These are phyloP conservation scores for Apiotrichum mycotoxinovorans DNA, from an alignment of 1,284 basidiomycete species.

Conservation along the genomic window DNA sequence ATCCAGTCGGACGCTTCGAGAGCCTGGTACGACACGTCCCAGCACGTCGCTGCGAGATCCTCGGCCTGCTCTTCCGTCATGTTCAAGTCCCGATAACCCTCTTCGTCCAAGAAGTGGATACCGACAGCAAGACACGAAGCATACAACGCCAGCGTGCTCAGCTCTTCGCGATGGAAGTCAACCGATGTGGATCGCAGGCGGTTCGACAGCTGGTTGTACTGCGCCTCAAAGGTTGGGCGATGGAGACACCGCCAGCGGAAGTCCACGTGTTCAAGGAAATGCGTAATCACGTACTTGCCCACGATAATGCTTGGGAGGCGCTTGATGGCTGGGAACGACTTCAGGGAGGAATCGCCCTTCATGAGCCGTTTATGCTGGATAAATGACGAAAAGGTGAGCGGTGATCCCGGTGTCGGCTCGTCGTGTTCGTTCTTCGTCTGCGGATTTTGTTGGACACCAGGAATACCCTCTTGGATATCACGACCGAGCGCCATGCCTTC, in stretches of 20 bases:
- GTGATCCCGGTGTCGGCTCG: slow-evolving; percentile 18
- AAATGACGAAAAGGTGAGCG: slow-evolving; percentile 18
- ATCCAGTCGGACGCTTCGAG: slow-evolving; percentile 31
- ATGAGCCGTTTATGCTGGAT: slow-evolving; percentile 17
- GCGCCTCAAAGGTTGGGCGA: slow-evolving; percentile 23
- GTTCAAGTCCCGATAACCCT: slow-evolving; percentile 23
- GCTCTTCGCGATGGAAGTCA: slow-evolving; percentile 20
- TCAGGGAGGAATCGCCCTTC: slow-evolving; percentile 7
- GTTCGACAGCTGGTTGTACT: slow-evolving; percentile 18
- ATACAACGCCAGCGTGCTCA: slow-evolving; percentile 24
- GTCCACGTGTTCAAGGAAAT: slow-evolving; percentile 21
- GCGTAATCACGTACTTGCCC: slow-evolving; percentile 20
- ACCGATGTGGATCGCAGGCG: slow-evolving; percentile 11
- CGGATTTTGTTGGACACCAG: not conserved
- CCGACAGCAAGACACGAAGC: slow-evolving; percentile 23
- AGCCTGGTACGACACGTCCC: slow-evolving; percentile 23
- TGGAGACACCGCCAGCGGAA: slow-evolving; percentile 26
- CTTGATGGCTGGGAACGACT: slow-evolving; percentile 15
- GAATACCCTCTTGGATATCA: slow-evolving; percentile 7
- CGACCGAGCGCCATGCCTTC: slow-evolving; percentile 22
- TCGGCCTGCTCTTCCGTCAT: slow-evolving; percentile 33
- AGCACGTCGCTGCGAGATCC: slow-evolving; percentile 29
- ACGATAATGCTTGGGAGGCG: slow-evolving; percentile 15
- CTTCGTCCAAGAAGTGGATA: slow-evolving; percentile 27
- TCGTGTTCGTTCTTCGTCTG: not conserved